phyloP scores from a whole-genome alignment of 1,284 basidiomycete genomes.

The Thelephora terrestris region DNA sequence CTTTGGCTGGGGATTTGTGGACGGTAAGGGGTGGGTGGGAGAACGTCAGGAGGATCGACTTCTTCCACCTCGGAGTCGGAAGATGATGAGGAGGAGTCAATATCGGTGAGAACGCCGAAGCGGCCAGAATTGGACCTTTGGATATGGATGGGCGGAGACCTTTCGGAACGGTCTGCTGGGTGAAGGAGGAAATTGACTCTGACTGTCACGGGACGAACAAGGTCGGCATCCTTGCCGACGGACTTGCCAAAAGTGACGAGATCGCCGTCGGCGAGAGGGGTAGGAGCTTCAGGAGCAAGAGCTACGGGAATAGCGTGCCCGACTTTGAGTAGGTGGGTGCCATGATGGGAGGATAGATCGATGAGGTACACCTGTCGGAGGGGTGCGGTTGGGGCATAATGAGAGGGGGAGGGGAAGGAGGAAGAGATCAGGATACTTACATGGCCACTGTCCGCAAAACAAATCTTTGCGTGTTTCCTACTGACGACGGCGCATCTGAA shows the following conservation, averaged over 20 bases:
- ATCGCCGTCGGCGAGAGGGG: slow-evolving; percentile 49
- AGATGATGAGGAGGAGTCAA: slow-evolving; percentile 26
- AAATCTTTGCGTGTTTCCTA: slow-evolving; percentile 54
- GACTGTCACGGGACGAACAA: slow-evolving; percentile 50
- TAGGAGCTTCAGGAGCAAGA: slow-evolving; percentile 37
- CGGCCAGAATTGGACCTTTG: slow-evolving; percentile 27
- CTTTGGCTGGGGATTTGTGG: slow-evolving; percentile 5
- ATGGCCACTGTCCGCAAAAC: slow-evolving; percentile 47
- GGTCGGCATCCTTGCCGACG: slow-evolving; percentile 46
- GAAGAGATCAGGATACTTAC: slow-evolving; percentile 26
- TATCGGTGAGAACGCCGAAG: slow-evolving; percentile 42
- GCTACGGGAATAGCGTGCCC: slow-evolving; percentile 32
- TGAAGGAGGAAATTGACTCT: slow-evolving; percentile 43
- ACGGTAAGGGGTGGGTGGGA: slow-evolving; percentile 14
- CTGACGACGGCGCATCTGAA: slow-evolving; percentile 59
- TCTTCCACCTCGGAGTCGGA: slow-evolving; percentile 51
- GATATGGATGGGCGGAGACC: slow-evolving; percentile 4
- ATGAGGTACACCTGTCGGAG: slow-evolving; percentile 41
- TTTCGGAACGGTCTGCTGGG: slow-evolving; percentile 7
- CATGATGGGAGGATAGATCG: slow-evolving; percentile 53
- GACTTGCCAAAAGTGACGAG: slow-evolving; percentile 62
- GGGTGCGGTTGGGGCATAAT: slow-evolving; percentile 2
- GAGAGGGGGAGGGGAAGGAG: slow-evolving; percentile 7
- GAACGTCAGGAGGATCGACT: slow-evolving; percentile 18
- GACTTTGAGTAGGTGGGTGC: slow-evolving; percentile 45